Conservation (phyloP, 108 stramenopile species). For the Pseudonitzschia multistriata region DNA sequence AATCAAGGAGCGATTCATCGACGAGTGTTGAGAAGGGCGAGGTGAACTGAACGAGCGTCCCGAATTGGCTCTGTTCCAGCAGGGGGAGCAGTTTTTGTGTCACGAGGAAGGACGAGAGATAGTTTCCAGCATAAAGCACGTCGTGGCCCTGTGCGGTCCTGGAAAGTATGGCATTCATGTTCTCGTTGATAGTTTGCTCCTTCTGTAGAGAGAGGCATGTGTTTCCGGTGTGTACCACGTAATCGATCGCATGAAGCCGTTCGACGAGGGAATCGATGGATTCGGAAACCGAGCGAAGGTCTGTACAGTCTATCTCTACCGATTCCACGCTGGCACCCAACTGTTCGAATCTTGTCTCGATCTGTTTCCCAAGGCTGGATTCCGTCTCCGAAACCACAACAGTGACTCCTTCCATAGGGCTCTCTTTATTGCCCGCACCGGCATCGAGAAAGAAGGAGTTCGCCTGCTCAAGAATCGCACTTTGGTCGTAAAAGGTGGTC, state of each 20-base stretch:
- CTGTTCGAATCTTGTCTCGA: background rate
- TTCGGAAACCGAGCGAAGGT: background rate
- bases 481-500: background rate
- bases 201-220: background rate
- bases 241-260: background rate
- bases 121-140: background rate
- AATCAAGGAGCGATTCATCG: background rate
- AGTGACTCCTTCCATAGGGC: conserved; percentile 1
- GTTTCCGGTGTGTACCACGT: background rate
- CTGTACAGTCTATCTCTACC: background rate
- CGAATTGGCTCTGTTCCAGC: conserved; percentile 1
- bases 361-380: background rate
- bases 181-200: background rate
- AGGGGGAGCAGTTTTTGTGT: conserved; percentile 1
- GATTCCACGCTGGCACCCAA: background rate
- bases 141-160: conserved; percentile 2
- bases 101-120: background rate
- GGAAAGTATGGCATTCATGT: background rate
- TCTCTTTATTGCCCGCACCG: background rate
- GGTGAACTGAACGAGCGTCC: conserved; percentile 2
- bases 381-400: conserved; percentile 5
- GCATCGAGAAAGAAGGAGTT: background rate
- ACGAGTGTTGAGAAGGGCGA: background rate
- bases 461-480: background rate
- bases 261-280: conserved; percentile 1